These are phyloP conservation scores for Ambrosia artemisiifolia DNA, from an alignment of 129 eudicot species.

Conservation along the genomic window DNA sequence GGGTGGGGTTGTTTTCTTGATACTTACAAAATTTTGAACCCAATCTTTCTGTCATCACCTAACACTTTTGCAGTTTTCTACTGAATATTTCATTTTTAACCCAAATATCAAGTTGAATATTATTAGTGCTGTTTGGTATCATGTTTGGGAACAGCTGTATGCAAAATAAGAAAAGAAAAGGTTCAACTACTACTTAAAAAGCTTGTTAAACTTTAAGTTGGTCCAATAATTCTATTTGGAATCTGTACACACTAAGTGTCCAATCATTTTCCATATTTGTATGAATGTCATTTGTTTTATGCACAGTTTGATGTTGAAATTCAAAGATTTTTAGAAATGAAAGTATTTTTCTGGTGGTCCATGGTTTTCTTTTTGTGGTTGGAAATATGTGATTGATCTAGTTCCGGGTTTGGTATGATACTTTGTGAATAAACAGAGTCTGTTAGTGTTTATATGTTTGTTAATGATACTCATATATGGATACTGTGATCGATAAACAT, in stretches of 20 bases:
- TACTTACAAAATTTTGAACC: conserved; percentile 25
- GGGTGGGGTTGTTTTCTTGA: conserved; percentile 23
- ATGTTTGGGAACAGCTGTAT: conserved; percentile 46
- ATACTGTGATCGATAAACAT: background rate
- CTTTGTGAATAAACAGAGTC: background rate
- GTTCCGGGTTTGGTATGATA: background rate
- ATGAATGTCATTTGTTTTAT: conserved; percentile 8
- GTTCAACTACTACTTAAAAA: conserved; percentile 20
- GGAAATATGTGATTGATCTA: conserved; percentile 1
- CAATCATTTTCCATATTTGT: conserved; percentile 23
- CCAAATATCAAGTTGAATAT: conserved; percentile 24
- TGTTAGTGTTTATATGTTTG: background rate
- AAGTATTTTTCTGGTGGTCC: conserved; percentile 23
- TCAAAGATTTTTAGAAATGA: conserved; percentile 2
- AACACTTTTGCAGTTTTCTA: conserved; percentile 25
- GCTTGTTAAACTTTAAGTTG: background rate
- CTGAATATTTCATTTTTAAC: conserved; percentile 30
- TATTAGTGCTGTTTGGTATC: conserved; percentile 43
- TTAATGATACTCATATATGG: background rate
- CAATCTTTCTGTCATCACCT: conserved; percentile 32
- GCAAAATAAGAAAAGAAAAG: background rate
- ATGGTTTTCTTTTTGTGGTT: conserved; percentile 18
- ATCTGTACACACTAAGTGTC: conserved; percentile 15
- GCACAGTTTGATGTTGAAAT: conserved; percentile 16
- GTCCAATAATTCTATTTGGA: conserved; percentile 14